Percentiles rank a stretch among this genome's conserved stretches.
phyloP scores from a whole-genome alignment of 2,329 filamentous ascomycete species.

The Fusarium nematophilum region DNA sequence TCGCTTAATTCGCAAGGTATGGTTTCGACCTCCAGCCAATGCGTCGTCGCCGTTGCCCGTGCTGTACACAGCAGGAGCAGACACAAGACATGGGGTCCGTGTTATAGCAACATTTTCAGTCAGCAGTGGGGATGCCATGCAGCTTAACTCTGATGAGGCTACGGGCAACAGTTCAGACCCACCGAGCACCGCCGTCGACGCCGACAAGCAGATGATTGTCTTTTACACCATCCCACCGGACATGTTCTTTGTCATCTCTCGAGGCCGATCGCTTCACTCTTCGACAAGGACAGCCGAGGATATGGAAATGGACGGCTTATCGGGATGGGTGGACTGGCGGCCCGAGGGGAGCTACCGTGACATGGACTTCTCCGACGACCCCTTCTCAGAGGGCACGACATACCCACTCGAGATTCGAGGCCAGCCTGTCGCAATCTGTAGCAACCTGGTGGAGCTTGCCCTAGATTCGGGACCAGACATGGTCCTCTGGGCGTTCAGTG shows the following conservation, averaged over 20 bases:
- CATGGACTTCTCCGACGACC: slow-evolving; percentile 32
- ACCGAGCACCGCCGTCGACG: slow-evolving; percentile 10
- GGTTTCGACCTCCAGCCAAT: slow-evolving; percentile 55
- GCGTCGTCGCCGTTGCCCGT: slow-evolving; percentile 54
- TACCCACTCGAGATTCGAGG: slow-evolving; percentile 48
- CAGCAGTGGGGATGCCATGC: slow-evolving; percentile 23
- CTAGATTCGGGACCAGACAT: slow-evolving; percentile 48
- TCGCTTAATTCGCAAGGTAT: slow-evolving; percentile 68
- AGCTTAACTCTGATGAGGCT: slow-evolving; percentile 14
- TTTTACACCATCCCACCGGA: slow-evolving; percentile 72
- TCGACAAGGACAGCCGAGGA: slow-evolving; percentile 4
- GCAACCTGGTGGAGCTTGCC: slow-evolving; percentile 48
- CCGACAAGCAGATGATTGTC: slow-evolving; percentile 58
- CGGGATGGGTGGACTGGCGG: slow-evolving; percentile 34
- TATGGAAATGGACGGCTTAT: slow-evolving; percentile 9
- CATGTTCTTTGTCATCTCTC: slow-evolving; percentile 56
- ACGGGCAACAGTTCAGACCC: slow-evolving; percentile 10
- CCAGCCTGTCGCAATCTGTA: slow-evolving; percentile 47
- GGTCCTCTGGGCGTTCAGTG: slow-evolving; percentile 50
- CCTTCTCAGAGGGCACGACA: slow-evolving; percentile 21
- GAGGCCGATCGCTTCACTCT: slow-evolving; percentile 15
- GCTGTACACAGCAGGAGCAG: slow-evolving; percentile 66
- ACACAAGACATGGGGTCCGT: slow-evolving; percentile 67
- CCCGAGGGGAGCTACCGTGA: slow-evolving; percentile 34
- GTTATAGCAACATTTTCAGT: slow-evolving; percentile 66